Conservation (phyloP, 2,329 filamentous ascomycete species). For the Rugonectria rugulosa region DNA sequence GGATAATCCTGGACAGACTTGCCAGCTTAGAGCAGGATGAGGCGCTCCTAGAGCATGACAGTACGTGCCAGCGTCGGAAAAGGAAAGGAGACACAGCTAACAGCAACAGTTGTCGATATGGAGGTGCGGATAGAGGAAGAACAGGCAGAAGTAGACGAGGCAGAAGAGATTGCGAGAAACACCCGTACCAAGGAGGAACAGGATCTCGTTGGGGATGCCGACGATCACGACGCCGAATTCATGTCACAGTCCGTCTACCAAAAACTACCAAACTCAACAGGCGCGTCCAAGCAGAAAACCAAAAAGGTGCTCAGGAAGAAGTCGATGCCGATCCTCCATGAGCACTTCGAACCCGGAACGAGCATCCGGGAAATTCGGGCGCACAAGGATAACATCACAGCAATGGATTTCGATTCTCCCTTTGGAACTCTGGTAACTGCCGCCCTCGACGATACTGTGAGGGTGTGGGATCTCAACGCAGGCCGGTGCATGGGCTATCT, state of each 20-base stretch:
- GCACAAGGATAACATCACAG: slow-evolving; percentile 86
- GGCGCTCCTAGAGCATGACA: slow-evolving; percentile 85
- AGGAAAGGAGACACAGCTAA: slow-evolving; percentile 39
- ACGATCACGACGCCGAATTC: slow-evolving; percentile 66
- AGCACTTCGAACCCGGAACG: slow-evolving; percentile 91
- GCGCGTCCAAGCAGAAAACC: slow-evolving; percentile 56
- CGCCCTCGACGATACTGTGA: slow-evolving; percentile 89
- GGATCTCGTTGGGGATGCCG: slow-evolving; percentile 59
- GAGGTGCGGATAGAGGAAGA: slow-evolving; percentile 69
- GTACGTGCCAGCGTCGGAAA: slow-evolving; percentile 56
- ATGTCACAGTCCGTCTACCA: slow-evolving; percentile 99
- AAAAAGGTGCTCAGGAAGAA: slow-evolving; percentile 71
- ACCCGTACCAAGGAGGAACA: slow-evolving; percentile 61
- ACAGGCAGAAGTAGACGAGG: slow-evolving; percentile 66
- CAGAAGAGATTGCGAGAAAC: slow-evolving; percentile 61
- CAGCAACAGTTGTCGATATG: slow-evolving; percentile 65
- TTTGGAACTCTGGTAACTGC: slow-evolving; percentile 95
- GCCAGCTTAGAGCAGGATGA: slow-evolving; percentile 91
- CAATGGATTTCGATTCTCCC: slow-evolving; percentile 95
- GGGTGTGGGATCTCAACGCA: slow-evolving; percentile 95
- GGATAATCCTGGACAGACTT: slow-evolving; percentile 86
- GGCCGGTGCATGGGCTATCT: slow-evolving; percentile 90
- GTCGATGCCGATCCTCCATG: slow-evolving; percentile 94
- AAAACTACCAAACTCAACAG: slow-evolving; percentile 73
- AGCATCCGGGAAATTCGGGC: slow-evolving; percentile 88